phyloP scores from a whole-genome alignment of 345 rosid species.

The Draba incana region DNA sequence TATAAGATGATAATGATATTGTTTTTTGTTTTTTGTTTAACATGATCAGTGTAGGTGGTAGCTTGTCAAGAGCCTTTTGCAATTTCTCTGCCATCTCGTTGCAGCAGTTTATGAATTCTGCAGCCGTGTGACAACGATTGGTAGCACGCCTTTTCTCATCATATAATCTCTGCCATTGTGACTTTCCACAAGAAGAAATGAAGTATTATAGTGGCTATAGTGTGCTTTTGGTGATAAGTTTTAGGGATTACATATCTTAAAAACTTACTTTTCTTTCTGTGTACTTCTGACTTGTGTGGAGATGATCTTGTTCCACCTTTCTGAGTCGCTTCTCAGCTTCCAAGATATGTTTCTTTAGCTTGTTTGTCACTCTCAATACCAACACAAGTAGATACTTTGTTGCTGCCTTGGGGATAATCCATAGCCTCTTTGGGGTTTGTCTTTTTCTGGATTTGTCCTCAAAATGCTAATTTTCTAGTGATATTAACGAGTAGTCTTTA shows the following conservation, averaged over 20 bases:
- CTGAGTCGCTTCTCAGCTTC: slow-evolving; percentile 32
- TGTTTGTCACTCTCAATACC: too few species aligned
- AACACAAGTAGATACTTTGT: too few species aligned
- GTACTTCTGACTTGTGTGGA: slow-evolving; percentile 26
- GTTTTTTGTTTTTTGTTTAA: slow-evolving; percentile 13
- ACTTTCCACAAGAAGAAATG: slow-evolving; percentile 1
- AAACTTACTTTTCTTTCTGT: slow-evolving; percentile 33
- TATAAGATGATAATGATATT: background rate
- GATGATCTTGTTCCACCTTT: slow-evolving; percentile 31
- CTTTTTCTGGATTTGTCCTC: background rate
- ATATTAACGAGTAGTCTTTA: too few species aligned
- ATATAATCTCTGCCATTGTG: background rate
- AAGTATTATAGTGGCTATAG: background rate
- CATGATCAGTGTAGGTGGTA: slow-evolving; percentile 16
- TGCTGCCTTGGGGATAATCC: background rate
- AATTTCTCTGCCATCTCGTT: slow-evolving; percentile 12
- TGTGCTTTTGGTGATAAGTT: background rate
- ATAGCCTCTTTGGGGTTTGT: background rate
- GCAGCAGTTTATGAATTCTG: background rate
- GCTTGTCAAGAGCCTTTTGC: slow-evolving; percentile 25
- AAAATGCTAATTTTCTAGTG: background rate
- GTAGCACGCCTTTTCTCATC: background rate
- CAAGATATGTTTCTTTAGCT: background rate
- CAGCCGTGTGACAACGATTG: background rate
- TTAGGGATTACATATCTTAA: background rate